Conservation (phyloP, 441 rosid species). For the Bruguiera hainesii region DNA sequence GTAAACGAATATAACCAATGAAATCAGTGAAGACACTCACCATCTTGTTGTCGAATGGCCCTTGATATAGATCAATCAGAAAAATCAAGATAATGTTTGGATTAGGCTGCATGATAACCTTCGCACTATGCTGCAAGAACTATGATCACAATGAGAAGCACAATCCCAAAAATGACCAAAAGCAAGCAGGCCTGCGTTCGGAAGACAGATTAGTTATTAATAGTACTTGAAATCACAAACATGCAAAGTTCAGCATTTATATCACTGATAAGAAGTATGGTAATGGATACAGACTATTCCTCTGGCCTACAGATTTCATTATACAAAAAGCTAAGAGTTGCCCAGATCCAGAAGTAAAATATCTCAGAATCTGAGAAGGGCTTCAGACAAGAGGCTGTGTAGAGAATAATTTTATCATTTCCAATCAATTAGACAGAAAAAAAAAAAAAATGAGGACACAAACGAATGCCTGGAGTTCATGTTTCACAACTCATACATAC, state of each 20-base stretch:
- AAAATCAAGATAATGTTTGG: neutral
- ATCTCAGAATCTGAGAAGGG: neutral
- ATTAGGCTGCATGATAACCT: conserved; percentile 21
- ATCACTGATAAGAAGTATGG: neutral
- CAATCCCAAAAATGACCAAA: conserved; percentile 85
- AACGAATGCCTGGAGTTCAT: neutral
- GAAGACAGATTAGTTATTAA: neutral
- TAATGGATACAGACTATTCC: neutral
- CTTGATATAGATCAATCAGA: neutral
- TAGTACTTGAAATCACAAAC: neutral
- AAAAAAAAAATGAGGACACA: neutral
- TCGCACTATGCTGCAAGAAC: conserved; percentile 44
- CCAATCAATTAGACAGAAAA: neutral
- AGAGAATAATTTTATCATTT: neutral
- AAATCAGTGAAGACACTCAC: conserved; percentile 10
- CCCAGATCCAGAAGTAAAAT: neutral
- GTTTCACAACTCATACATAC: neutral
- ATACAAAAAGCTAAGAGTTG: too few relatives aligned
- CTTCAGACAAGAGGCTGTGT: neutral
- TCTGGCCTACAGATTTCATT: too few relatives aligned
- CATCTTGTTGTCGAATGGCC: conserved; percentile 13
- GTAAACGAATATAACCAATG: conserved; percentile 12
- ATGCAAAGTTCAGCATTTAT: neutral
- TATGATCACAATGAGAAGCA: conserved; percentile 74
- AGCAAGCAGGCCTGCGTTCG: conserved; percentile 74